A percentile compares a stretch with the other conserved stretches of the same genome.
Conservation (phyloP, 352 stramenopile genomes). For the Phytophthora lateralis region DNA sequence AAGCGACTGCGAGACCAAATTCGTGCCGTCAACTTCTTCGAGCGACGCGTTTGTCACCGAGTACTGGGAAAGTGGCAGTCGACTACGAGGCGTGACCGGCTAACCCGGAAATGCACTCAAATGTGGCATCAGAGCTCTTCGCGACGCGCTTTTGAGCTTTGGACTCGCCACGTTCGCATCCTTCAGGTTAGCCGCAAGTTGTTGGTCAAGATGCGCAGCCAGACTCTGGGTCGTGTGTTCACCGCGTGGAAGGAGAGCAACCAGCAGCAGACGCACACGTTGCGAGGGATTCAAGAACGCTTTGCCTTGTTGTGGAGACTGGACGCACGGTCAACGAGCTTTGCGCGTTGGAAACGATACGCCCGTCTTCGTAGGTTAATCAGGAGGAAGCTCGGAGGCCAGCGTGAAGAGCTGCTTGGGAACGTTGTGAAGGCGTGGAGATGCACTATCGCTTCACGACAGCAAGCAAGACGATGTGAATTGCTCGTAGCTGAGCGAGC, state of each 20-base stretch:
- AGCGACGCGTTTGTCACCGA: neutral
- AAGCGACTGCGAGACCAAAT: conserved; percentile 7
- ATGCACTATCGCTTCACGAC: conserved; percentile 3
- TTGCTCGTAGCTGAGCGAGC: neutral
- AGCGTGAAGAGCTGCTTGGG: conserved; percentile 1
- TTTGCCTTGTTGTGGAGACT: conserved; percentile 38
- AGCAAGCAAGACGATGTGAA: conserved; percentile 2
- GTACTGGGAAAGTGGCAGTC: conserved; percentile 8
- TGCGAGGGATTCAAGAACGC: conserved; percentile 34
- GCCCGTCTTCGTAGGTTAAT: conserved; percentile 7
- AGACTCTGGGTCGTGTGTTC: conserved; percentile 34
- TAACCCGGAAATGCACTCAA: conserved; percentile 13
- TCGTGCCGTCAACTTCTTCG: conserved; percentile 21
- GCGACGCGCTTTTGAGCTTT: conserved; percentile 19
- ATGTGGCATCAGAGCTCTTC: conserved; percentile 21
- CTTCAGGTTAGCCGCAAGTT: conserved; percentile 10
- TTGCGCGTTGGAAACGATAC: conserved; percentile 28
- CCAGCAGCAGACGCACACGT: conserved; percentile 8
- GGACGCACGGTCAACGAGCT: conserved; percentile 17
- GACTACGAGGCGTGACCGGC: conserved; percentile 3
- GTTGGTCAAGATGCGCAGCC: conserved; percentile 15
- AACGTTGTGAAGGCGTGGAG: conserved; percentile 22
- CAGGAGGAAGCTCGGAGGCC: conserved; percentile 3
- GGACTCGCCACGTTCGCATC: conserved; percentile 16
- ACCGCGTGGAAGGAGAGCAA: conserved; percentile 45